A percentile compares a stretch with the other conserved stretches of the same genome.
These are phyloP conservation scores for Phytophthora sp. DNA, from an alignment of 352 stramenopile genomes.

Conservation along the genomic window DNA sequence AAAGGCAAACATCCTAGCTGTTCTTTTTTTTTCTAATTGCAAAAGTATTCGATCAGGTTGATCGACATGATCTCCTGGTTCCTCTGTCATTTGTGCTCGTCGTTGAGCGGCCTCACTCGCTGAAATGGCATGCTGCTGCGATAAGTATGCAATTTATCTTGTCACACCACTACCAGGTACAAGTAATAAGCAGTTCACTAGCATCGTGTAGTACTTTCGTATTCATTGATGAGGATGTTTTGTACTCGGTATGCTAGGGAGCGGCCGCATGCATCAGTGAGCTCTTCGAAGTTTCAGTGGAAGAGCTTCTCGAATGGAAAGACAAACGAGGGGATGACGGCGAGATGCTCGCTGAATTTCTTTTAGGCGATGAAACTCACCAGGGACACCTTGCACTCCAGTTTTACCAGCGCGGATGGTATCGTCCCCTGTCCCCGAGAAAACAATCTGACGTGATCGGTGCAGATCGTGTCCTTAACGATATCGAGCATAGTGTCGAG, in stretches of 20 bases:
- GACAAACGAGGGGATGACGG: constrained; percentile 22
- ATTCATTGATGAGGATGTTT: neutral
- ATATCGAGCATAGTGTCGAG: constrained; percentile 41
- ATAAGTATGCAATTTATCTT: constrained; percentile 61
- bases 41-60: constrained; percentile 29
- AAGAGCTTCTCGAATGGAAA: constrained; percentile 29
- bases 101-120: constrained; percentile 49
- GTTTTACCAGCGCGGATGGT: constrained; percentile 66
- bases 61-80: constrained; percentile 50
- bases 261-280: constrained; percentile 18
- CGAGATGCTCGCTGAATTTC: constrained; percentile 33
- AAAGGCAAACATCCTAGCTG: too few species aligned
- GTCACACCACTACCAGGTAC: constrained; percentile 33
- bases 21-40: constrained; percentile 4
- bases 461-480: constrained; percentile 25
- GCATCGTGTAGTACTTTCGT: neutral
- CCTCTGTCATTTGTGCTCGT: constrained; percentile 66
- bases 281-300: constrained; percentile 31
- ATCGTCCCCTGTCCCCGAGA: constrained; percentile 37
- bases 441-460: constrained; percentile 20
- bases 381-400: constrained; percentile 42
- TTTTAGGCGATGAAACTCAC: constrained; percentile 49
- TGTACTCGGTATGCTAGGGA: constrained; percentile 15
- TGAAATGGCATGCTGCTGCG: constrained; percentile 70
- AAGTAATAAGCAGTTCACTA: neutral